Evolutionary conservation across 2,329 filamentous ascomycete species (phyloP).

Genomic region (Chalaropsis ovoidea): DNA sequence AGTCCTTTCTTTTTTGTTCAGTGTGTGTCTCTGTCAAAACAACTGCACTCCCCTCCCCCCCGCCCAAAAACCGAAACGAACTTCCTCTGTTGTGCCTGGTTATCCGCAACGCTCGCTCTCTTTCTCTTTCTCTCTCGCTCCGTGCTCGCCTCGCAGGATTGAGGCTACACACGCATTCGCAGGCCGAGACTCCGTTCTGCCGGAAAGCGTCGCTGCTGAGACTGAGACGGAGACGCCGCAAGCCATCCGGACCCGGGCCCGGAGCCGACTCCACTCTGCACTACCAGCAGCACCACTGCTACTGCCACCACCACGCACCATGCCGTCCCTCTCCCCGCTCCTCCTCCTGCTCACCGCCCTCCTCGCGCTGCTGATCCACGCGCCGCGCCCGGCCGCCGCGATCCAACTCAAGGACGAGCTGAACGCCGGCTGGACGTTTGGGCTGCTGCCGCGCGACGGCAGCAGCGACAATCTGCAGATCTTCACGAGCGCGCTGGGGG

Average conservation of each 20-base stretch:
- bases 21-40: neutral
- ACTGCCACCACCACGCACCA: neutral
- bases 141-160: no score
- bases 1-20: conserved; percentile 22
- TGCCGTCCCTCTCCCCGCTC: neutral
- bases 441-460: conserved; percentile 31
- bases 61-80: no score
- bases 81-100: no score
- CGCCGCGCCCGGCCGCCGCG: conserved; percentile 9
- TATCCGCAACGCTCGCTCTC: no score
- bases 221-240: no score
- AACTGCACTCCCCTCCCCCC: no score
- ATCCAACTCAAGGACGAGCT: conserved; percentile 32
- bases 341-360: conserved; percentile 8
- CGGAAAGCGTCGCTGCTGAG: no score
- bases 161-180: no score
- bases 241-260: no score
- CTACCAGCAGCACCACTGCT: neutral
- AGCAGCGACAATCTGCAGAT: conserved; percentile 34
- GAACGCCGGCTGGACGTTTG: conserved; percentile 34
- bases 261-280: no score
- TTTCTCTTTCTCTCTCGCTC: no score
- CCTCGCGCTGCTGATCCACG: conserved; percentile 11
- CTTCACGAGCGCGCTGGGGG: conserved; percentile 37
- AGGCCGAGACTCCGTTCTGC: no score